Evolutionary conservation across 2,329 filamentous ascomycete genomes (phyloP), one percentile per base, ranked within the genome.

Genomic region (Aspergillus luchuensis): DNA sequence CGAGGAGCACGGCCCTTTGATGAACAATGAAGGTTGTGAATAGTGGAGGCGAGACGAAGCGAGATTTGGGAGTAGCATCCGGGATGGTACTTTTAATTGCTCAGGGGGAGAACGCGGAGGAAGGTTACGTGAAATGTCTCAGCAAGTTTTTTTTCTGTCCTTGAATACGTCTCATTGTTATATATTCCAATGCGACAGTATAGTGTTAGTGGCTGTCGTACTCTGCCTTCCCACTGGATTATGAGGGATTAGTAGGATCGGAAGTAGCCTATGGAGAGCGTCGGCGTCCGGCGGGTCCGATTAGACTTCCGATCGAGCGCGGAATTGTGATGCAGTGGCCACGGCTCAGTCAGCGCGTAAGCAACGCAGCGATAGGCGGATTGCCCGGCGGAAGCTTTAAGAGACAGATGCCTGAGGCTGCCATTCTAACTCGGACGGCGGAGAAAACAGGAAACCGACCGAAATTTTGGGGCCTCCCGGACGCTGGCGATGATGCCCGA

Each of bases 401-500:
- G 11, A 39, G 41, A 36, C 45, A 36, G n/a, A 4, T 69, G 70
- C 70, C 70, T 71, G 63, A 72, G 69, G 70, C 67, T 48, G 19
- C 50, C 17, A 38, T 13, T 62, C 62, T 60, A 63, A 25, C 57
- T 66, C 67, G 66, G 65, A 63, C 69, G 64, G 65, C 70, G 70
- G 72, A 71, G 71, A 70, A 69, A 72, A 65, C 65, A 58, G 60
- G 66, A 70, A 67, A 66, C 71, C 69, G 70, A 68, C 69, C 69
- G 67, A 74, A 70, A 67, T 74, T 74, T 73, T 69, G 69, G 61
- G 61, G 33, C 33, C 43, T 36, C 33, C 45, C 55, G 50, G 50
- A 39, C 33, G 56, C 39, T 53, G 45, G 36, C 17, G 6, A 39
- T 28, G 48, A 19, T 25, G 43, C 56, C 28, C 17, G 45, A 49